A percentile compares a stretch with the other conserved stretches of the same genome.
phyloP scores from a whole-genome alignment of 345 rosid species.

The Hirschfeldia incana region DNA sequence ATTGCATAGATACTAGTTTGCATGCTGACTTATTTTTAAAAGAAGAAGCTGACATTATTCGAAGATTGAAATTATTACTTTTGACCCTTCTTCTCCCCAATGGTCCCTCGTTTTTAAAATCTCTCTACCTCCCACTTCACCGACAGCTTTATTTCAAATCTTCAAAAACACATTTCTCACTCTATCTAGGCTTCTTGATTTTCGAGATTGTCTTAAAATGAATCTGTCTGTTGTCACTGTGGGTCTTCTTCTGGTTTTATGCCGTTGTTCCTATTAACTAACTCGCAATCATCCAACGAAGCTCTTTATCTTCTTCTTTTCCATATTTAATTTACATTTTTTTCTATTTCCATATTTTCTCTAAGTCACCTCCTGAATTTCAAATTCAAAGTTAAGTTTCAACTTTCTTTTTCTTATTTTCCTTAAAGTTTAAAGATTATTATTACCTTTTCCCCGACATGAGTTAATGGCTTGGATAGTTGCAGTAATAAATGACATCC shows the following conservation, averaged over 20 bases:
- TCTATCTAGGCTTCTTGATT: conserved; percentile 28
- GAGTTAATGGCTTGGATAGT: neutral
- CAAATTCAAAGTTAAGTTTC: conserved; percentile 10
- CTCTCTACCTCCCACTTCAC: conserved; percentile 7
- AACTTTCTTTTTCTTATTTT: neutral
- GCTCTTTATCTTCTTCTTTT: neutral
- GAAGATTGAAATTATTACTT: neutral
- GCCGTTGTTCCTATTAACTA: conserved; percentile 16
- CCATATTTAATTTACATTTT: conserved; percentile 1
- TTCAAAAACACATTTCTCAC: conserved; percentile 23
- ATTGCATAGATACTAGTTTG: no score
- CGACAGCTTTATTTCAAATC: conserved; percentile 43
- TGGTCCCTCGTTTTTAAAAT: conserved; percentile 35
- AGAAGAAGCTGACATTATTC: neutral
- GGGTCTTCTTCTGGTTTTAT: conserved; percentile 8
- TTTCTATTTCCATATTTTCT: conserved; percentile 6
- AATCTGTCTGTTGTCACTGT: conserved; percentile 29
- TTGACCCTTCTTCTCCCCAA: neutral
- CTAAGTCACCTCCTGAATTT: conserved; percentile 4
- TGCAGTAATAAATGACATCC: conserved; percentile 20
- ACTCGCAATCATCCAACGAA: neutral
- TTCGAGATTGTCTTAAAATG: conserved; percentile 30
- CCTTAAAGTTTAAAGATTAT: neutral
- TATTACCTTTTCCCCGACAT: neutral
- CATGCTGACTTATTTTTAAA: neutral